Conservation (phyloP, 805 yeast genomes). For the Candida verbasci region DNA sequence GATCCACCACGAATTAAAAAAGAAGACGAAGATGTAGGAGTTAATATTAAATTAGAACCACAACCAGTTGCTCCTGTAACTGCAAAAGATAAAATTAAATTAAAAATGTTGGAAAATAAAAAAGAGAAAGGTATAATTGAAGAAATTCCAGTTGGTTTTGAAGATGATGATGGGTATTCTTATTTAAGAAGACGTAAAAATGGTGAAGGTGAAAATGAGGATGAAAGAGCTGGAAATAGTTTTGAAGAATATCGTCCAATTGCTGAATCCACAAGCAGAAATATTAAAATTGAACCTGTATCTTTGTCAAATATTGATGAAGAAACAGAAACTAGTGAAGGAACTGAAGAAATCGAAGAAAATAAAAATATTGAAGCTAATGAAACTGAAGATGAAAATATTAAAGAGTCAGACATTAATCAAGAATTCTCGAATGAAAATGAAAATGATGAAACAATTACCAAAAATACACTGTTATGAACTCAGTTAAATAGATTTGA, state of each 20-base stretch:
- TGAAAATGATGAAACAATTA: background rate
- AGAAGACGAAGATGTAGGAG: background rate
- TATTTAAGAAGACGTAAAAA: conserved; percentile 4
- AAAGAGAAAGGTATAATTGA: background rate
- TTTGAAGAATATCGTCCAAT: background rate
- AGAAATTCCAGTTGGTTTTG: background rate
- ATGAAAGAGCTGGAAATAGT: too few relatives aligned
- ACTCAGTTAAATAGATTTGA: background rate
- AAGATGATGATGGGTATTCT: conserved; percentile 11
- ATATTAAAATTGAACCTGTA: background rate
- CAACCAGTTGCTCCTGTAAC: background rate
- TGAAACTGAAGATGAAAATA: background rate
- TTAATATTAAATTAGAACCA: too few relatives aligned
- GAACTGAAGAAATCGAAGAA: conserved; percentile 2
- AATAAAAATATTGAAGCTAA: background rate
- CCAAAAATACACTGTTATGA: conserved; percentile 3
- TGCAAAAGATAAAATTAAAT: background rate
- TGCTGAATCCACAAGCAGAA: background rate
- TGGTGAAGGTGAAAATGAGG: background rate
- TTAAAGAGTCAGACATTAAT: too few relatives aligned
- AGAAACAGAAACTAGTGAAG: background rate
- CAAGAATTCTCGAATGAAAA: background rate
- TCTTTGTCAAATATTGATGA: conserved; percentile 4
- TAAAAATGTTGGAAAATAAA: background rate
- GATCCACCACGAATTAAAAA: conserved; percentile 3